Evolutionary conservation across 2,329 filamentous ascomycete genomes (phyloP).

Genomic region (Xylariaceae sp.): DNA sequence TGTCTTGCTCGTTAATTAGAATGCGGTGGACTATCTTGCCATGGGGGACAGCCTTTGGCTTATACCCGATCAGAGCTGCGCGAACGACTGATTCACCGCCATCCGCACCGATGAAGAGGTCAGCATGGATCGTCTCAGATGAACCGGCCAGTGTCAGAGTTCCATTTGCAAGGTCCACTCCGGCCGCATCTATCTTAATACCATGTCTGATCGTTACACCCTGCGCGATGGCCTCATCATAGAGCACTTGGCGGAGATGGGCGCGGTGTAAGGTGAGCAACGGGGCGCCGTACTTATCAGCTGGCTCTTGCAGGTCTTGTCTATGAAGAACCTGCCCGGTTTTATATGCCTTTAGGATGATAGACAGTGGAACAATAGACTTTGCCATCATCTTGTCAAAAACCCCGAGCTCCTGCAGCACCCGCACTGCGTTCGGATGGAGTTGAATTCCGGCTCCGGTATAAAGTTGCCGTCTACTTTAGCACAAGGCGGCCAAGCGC

Average conservation of each 20-base stretch:
- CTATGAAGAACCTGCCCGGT: slow-evolving; percentile 32
- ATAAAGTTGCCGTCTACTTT: slow-evolving; percentile 6
- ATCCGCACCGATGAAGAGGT: slow-evolving; percentile 31
- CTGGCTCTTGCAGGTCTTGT: slow-evolving; percentile 24
- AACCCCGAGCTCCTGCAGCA: slow-evolving; percentile 30
- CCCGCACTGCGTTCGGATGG: slow-evolving; percentile 32
- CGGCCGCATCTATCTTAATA: slow-evolving; percentile 17
- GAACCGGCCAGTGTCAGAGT: slow-evolving; percentile 11
- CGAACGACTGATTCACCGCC: slow-evolving; percentile 24
- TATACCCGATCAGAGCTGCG: slow-evolving; percentile 24
- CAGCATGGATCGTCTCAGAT: slow-evolving; percentile 21
- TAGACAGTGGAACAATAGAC: slow-evolving; percentile 23
- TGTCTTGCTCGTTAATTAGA: slow-evolving; percentile 28
- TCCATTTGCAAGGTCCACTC: slow-evolving; percentile 22
- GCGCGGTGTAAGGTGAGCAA: slow-evolving; percentile 33
- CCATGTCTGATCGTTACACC: slow-evolving; percentile 30
- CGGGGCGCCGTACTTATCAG: slow-evolving; percentile 26
- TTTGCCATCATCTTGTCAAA: slow-evolving; percentile 28
- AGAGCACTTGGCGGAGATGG: slow-evolving; percentile 30
- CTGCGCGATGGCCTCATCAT: slow-evolving; percentile 28
- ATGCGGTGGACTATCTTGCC: slow-evolving; percentile 33
- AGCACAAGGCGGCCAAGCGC: background rate
- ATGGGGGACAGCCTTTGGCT: slow-evolving; percentile 27
- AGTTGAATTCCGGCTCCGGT: slow-evolving; percentile 33
- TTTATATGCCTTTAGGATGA: slow-evolving; percentile 30